Percentiles rank a stretch among this genome's conserved stretches.
phyloP scores from a whole-genome alignment of 495 filamentous ascomycete species.

The Pseudotulostoma volvatum region DNA sequence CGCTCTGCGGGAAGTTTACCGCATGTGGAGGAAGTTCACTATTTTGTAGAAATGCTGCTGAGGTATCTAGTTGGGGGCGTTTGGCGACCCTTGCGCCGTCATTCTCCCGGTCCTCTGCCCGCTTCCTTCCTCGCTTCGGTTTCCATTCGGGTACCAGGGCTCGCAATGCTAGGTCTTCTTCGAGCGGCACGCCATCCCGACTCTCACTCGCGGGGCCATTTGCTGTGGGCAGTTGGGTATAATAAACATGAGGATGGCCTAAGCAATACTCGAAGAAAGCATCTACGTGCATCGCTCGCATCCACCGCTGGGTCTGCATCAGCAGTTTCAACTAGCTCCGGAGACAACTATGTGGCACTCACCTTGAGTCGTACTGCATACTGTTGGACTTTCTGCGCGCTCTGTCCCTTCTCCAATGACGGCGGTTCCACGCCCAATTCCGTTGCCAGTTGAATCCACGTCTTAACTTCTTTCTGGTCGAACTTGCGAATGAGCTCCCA shows the following conservation, averaged over 20 bases:
- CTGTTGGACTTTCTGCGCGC: constrained; percentile 92
- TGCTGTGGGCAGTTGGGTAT: constrained; percentile 56
- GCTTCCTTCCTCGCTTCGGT: constrained; percentile 74
- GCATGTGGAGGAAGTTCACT: constrained; percentile 34
- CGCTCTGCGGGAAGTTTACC: constrained; percentile 37
- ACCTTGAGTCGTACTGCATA: constrained; percentile 92
- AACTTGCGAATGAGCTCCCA: constrained; percentile 72
- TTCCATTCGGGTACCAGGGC: constrained; percentile 80
- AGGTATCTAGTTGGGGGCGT: constrained; percentile 52
- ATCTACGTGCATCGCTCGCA: constrained; percentile 96
- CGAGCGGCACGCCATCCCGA: constrained; percentile 73
- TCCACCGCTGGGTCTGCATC: constrained; percentile 56
- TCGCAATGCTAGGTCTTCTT: constrained; percentile 84
- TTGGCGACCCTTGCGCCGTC: constrained; percentile 38
- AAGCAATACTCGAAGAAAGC: constrained; percentile 89
- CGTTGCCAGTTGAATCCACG: constrained; percentile 83
- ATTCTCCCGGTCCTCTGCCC: constrained; percentile 58
- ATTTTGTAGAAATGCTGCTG: constrained; percentile 40
- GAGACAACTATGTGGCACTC: constrained; percentile 12
- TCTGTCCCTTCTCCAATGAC: constrained; percentile 69
- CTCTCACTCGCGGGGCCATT: constrained; percentile 44
- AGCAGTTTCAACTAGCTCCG: background rate
- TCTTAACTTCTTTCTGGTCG: constrained; percentile 82
- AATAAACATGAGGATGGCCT: constrained; percentile 67
- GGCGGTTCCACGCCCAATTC: constrained; percentile 85